Evolutionary conservation across 1,139 yeast species (phyloP), one percentile per base, ranked within the genome.

Genomic region (Meyerozyma elateridarum): DNA sequence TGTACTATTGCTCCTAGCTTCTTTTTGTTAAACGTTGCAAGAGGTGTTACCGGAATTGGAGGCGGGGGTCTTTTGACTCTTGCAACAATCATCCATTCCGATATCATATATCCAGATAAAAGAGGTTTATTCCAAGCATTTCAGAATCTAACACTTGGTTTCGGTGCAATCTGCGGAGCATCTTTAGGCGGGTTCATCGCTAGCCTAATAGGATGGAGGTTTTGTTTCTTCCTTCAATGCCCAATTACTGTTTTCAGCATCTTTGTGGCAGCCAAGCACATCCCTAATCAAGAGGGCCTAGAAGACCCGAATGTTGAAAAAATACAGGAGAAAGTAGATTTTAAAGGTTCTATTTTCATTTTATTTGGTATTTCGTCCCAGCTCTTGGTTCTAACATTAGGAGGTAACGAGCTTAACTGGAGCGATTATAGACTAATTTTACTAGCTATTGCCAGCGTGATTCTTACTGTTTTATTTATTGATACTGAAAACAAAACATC

Each of bases 21-120:
- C 25, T 17, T 32, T 16, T 29, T 34, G 3, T 30, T 39, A 15
- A 39, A 36, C 26, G 13, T 41, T n/a, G 30, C 39, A 42, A 4
- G 14, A 42, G 60, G 45, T 15, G 19, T 58, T 12, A 54, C 61
- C 3, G 64, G 64, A 13, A 34, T 58, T 15, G 64, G 64, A 1
- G 61, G 61, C n/a, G 64, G 61, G 16, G 63, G 62, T 2, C 40
- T 57, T 9, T 43, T 54, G 30, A 49, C 53, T 8, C 40, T 56
- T 21, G 49, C 57, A 6, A 55, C 60, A 9, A 54, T 57, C 25
- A 45, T 57, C 22, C 51, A 56, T 31, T 52, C 61, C 2, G 64
- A 58, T 35, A 44, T 56, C 2, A 47, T 58, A 4, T 47, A 52
- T 13, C 49, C 54, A 7, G 41, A 42, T 30, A 52, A 46, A 36